Evolutionary conservation across 2,329 filamentous ascomycete species (phyloP), one percentile per base, ranked within the genome.

Genomic region (Aurifilum marmelostoma): DNA sequence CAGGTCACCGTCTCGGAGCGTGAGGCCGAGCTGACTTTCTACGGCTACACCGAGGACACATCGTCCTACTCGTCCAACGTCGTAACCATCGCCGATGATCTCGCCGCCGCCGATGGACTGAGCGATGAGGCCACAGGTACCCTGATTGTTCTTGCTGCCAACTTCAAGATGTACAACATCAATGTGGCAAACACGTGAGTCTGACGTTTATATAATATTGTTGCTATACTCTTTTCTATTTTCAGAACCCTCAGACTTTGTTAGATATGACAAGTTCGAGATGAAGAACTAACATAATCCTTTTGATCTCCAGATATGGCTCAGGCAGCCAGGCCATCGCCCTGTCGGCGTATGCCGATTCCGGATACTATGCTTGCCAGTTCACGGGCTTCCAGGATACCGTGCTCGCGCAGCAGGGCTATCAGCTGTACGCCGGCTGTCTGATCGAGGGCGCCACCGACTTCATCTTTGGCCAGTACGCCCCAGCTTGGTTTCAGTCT

Each of bases 121-220:
- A 83, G 76, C 73, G 86, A 91, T 71, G 88, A 90, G 71, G 75
- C 77, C 69, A 89, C 81, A 0, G 82, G 79, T 1, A 83, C 82
- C 0, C 76, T 85, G 37, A 76, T 81, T 12, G 79, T 83, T 34
- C 79, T 80, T 73, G 82, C 84, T 0, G 74, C 77, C 6, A 83
- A 86, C 73, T 82, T 90, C 69, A 85, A 84, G 72, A 78, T 90
- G 24, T 91, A 91, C 80, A 91, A 91, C 72, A 80, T 91, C 75
- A 87, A 85, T 66, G 77, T 85, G 14, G 77, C 78, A 16, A 85
- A 85, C 72, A 79, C 78, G 0, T 83, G 18, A 43, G 59, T 43
- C 7, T 47, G 2, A 34, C 8, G 2, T 3, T n/a, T 18, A 47
- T 47, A n/a, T n/a, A n/a, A n/a, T n/a, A n/a, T n/a, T n/a, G n/a